Conservation (phyloP, 495 filamentous ascomycete genomes). For the Daldinia decipiens region DNA sequence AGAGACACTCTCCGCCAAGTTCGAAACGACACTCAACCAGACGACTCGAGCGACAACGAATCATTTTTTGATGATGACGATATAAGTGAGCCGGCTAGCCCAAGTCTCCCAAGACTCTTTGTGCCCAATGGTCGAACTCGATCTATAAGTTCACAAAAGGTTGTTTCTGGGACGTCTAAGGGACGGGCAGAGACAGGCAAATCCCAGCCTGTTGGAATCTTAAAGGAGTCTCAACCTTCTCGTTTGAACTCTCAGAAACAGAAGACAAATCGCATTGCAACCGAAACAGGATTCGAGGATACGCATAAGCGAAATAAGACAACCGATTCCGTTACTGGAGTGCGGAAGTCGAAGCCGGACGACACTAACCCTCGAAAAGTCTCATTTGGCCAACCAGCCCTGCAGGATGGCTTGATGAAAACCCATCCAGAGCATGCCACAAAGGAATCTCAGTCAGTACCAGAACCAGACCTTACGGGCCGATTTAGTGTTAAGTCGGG, state of each 20-base stretch:
- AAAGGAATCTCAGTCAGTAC: conserved; percentile 10
- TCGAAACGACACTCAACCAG: conserved; percentile 38
- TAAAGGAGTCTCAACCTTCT: conserved; percentile 59
- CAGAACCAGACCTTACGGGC: conserved; percentile 48
- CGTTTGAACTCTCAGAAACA: conserved; percentile 40
- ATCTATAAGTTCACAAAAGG: conserved; percentile 34
- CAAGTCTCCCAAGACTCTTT: conserved; percentile 26
- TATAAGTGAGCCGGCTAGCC: conserved; percentile 38
- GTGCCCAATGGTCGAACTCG: conserved; percentile 28
- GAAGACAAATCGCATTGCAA: conserved; percentile 12
- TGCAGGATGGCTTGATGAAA: conserved; percentile 21
- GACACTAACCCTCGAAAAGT: conserved; percentile 33
- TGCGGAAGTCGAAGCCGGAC: conserved; percentile 32
- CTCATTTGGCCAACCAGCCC: conserved; percentile 29
- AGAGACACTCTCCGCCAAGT: conserved; percentile 52
- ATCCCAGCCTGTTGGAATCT: conserved; percentile 50
- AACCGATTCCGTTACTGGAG: conserved; percentile 5
- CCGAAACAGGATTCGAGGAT: conserved; percentile 20
- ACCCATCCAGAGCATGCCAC: conserved; percentile 9
- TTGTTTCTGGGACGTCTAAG: conserved; percentile 38
- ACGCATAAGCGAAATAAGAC: conserved; percentile 17
- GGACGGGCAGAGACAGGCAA: conserved; percentile 35
- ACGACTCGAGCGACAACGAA: conserved; percentile 22
- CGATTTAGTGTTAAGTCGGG: conserved; percentile 56
- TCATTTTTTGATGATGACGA: conserved; percentile 34